Evolutionary conservation across 345 rosid genomes (phyloP), one percentile per base, ranked within the genome.

Genomic region (Brassica cretica): DNA sequence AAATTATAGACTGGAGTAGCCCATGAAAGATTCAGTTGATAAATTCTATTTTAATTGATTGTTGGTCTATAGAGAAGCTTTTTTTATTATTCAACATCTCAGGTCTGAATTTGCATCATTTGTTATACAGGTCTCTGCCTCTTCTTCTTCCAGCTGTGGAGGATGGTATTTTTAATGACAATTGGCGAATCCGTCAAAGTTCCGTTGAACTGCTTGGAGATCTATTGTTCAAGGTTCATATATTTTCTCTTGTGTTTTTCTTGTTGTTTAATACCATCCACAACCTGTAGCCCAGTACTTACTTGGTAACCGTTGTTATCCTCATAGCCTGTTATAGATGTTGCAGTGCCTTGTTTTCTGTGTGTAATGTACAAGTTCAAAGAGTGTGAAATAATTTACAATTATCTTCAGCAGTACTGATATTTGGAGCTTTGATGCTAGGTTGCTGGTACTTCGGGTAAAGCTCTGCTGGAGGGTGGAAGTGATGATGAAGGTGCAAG

Each of bases 371-470:
- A 60, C 33, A 24, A 10, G 21, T 56, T 64, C 32, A 25, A 25
- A 70, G 53, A 37, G 30, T 27, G n/a, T 30, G 39, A 49, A 58
- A 72, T 46, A 14, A 27, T 32, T 59, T 77, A 27, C 30, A 27
- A 27, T 27, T 27, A 27, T 27, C 30, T 27, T 27, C 30, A 27
- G 30, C 30, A 27, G 30, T 27, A 27, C 30, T 27, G 30, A 27
- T 27, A 27, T 27, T 27, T 27, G 30, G 30, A 21, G 59, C 35
- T 73, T 60, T 72, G 29, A 24, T 78, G 30, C 64, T 80, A 95
- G 99, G 98, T 95, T 87, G 99, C 98, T 85, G 99, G 99, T 74
- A 93, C 99, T 75, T 91, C 99, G 37, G 99, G 99, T 35, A 95
- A 95, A 85, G 91, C 98, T 74, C 85, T 95, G 74, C 98, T 95